phyloP scores from a whole-genome alignment of 2,329 filamentous ascomycete species.

The Penicillium sp. region DNA sequence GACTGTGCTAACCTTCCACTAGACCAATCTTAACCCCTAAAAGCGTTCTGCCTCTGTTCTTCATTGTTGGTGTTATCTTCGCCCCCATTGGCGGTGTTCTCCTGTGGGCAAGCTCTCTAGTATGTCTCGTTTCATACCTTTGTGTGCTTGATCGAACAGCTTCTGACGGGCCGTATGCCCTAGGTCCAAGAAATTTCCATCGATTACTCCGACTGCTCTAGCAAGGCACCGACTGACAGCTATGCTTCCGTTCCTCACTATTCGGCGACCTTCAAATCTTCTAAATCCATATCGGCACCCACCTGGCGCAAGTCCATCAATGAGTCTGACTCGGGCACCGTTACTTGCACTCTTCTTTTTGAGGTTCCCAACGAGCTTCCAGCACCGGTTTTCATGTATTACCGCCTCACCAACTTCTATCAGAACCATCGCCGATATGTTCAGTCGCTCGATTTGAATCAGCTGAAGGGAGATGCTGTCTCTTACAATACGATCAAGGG shows the following conservation, averaged over 20 bases:
- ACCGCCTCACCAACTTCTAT: slow-evolving; percentile 94
- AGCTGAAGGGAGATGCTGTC: slow-evolving; percentile 66
- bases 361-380: slow-evolving; percentile 67
- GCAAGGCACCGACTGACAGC: slow-evolving; percentile 44
- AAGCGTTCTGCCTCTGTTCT: slow-evolving; percentile 84
- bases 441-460: slow-evolving; percentile 72
- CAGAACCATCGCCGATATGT: slow-evolving; percentile 97
- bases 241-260: slow-evolving; percentile 33
- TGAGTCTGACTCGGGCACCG: slow-evolving; percentile 31
- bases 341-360: slow-evolving; percentile 66
- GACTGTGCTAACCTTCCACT: slow-evolving; percentile 16
- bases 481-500: slow-evolving; percentile 52
- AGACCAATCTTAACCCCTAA: slow-evolving; percentile 93
- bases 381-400: slow-evolving; percentile 84
- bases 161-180: neutral
- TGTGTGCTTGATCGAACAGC: neutral
- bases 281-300: slow-evolving; percentile 34
- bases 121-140: slow-evolving; percentile 35
- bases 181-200: slow-evolving; percentile 84
- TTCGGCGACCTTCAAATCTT: slow-evolving; percentile 59
- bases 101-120: slow-evolving; percentile 73
- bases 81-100: slow-evolving; percentile 82
- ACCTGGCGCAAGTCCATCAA: slow-evolving; percentile 26
- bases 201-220: slow-evolving; percentile 74
- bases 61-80: slow-evolving; percentile 81